phyloP scores from a whole-genome alignment of 2,329 filamentous ascomycete genomes.

The Diaporthe nobilis region DNA sequence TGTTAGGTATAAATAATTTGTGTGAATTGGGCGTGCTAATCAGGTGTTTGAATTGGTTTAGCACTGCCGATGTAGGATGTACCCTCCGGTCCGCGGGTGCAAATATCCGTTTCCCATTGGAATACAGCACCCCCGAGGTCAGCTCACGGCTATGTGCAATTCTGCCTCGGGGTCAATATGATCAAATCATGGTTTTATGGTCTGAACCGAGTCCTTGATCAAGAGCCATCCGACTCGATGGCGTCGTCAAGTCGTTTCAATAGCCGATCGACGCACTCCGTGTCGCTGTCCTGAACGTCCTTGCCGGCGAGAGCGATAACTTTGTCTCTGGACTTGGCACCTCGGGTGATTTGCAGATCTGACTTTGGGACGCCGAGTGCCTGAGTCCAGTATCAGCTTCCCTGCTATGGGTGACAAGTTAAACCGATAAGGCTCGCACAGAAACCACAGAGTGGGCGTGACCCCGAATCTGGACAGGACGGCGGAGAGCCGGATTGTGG shows the following conservation, averaged over 20 bases:
- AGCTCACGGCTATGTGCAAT: not conserved
- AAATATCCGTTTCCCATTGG: too few species aligned
- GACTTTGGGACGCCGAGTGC: constrained; percentile 74
- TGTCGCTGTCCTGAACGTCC: constrained; percentile 45
- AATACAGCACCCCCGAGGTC: too few species aligned
- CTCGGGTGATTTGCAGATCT: constrained; percentile 72
- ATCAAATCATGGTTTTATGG: not conserved
- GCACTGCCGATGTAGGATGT: too few species aligned
- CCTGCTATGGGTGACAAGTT: not conserved
- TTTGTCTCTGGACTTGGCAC: constrained; percentile 76
- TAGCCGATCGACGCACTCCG: constrained; percentile 49
- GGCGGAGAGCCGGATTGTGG: not conserved
- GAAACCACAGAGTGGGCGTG: not conserved
- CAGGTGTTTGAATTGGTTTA: too few species aligned
- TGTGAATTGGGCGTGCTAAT: too few species aligned
- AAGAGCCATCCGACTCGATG: constrained; percentile 8
- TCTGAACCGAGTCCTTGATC: not conserved
- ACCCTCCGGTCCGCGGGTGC: too few species aligned
- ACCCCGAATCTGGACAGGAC: not conserved
- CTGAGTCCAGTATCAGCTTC: constrained; percentile 50
- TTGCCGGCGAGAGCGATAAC: constrained; percentile 61
- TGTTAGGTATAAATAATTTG: too few species aligned
- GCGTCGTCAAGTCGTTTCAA: constrained; percentile 28
- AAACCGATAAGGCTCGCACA: not conserved
- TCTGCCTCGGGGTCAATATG: too few species aligned